Conservation (phyloP, 345 rosid genomes). For the Punica granatum region DNA sequence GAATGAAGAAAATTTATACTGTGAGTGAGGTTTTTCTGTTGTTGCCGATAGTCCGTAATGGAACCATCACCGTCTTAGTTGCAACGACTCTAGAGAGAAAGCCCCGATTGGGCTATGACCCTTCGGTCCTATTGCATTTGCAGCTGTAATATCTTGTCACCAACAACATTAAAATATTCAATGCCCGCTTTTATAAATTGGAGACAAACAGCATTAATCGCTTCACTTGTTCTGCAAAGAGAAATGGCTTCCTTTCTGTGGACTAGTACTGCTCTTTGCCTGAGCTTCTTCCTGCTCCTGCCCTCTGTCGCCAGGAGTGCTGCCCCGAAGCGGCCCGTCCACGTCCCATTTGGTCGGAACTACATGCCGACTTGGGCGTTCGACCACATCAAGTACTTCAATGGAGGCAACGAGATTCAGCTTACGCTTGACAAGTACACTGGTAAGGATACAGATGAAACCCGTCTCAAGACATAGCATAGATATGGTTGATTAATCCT, state of each 20-base stretch:
- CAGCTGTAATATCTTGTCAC: not conserved
- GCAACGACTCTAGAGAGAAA: no score
- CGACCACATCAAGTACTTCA: conserved; percentile 69
- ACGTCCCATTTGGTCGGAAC: conserved; percentile 63
- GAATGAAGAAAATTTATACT: no score
- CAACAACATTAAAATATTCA: conserved; percentile 1
- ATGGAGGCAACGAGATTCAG: conserved; percentile 63
- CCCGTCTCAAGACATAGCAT: not conserved
- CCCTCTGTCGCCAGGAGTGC: conserved; percentile 31
- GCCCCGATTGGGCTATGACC: no score
- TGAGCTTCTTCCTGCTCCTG: conserved; percentile 28
- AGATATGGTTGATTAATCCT: not conserved
- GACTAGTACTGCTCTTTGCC: conserved; percentile 16
- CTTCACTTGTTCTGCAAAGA: not conserved
- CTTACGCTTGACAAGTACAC: conserved; percentile 70
- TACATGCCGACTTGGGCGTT: conserved; percentile 81
- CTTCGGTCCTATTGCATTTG: no score
- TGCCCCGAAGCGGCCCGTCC: conserved; percentile 42
- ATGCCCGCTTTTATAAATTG: not conserved
- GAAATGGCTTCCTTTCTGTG: conserved; percentile 8
- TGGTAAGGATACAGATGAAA: conserved; percentile 20
- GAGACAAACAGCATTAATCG: not conserved
- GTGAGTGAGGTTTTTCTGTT: no score
- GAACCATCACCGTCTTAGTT: no score
- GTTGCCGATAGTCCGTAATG: no score